A percentile compares a stretch with the other conserved stretches of the same genome.
Evolutionary conservation across 192 early-diverging fungal genomes (phyloP).

Genomic region (Coemansia sp.): DNA sequence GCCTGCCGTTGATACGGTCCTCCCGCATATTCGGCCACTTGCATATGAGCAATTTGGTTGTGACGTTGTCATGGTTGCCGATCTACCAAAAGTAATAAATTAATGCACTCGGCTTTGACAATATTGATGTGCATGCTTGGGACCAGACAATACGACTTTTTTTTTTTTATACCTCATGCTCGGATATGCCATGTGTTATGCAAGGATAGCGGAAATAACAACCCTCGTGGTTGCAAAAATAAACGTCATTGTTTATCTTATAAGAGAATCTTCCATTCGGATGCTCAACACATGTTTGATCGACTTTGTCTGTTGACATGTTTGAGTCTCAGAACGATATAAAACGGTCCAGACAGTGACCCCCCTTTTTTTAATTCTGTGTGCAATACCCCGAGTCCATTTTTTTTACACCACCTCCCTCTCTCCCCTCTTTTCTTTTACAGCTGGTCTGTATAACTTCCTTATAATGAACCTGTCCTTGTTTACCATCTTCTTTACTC

Average conservation of each 20-base stretch:
- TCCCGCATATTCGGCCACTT: constrained; percentile 21
- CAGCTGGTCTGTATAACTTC: constrained; percentile 38
- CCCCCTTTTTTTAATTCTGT: background rate
- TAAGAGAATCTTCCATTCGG: background rate
- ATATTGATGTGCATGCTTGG: background rate
- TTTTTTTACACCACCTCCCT: background rate
- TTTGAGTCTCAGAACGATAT: background rate
- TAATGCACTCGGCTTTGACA: background rate
- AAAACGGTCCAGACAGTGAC: background rate
- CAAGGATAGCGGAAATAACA: background rate
- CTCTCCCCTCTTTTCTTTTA: constrained; percentile 5
- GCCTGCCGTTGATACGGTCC: constrained; percentile 28
- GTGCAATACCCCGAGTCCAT: constrained; percentile 6
- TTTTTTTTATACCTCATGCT: background rate
- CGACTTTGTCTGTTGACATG: background rate
- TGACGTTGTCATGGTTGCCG: constrained; percentile 60
- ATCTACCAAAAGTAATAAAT: background rate
- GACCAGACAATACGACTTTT: background rate
- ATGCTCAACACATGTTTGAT: background rate
- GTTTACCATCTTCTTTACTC: background rate
- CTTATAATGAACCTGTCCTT: constrained; percentile 2
- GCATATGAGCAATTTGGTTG: constrained; percentile 57
- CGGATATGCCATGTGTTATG: constrained; percentile 4
- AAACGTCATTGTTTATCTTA: background rate
- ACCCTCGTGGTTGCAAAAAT: background rate